Base-by-base conservation (phyloP, 2,329 filamentous ascomycete genomes). In the Stachybotrys echinatus region DNA sequence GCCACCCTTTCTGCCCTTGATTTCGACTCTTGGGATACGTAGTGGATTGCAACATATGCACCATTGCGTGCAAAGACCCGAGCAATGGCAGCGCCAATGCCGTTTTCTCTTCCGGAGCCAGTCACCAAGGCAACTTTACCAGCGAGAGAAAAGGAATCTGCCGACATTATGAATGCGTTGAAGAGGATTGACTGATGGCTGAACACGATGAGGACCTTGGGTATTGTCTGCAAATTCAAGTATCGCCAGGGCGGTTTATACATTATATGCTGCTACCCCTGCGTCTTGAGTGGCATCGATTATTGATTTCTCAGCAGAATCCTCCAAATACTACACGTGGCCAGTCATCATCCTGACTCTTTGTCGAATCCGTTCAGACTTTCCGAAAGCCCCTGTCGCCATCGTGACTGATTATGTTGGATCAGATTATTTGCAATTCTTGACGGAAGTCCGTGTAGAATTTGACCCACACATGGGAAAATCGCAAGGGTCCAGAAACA, bases 91-190 rank as follows among this genome's bases (percentile, higher is more conserved):
- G 69, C 70, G 17, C 70, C 70, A 27, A 73, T 70, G 14, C 67
- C 67, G 47, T 65, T 70, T 31, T 70, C 66, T 22, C 63, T 61
- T 39, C 68, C 67, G 18, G 70, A 73, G 19, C 71, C 71, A 2
- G 71, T 74, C 43, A 73, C 56, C 40, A 74, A 65, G 55, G 69
- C 71, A 2, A 61, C 55, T 53, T 73, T 73, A 49, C 66, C 67
- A 19, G 56, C 55, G 23, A 74, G 66, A 6, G 67, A 69, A 20
- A 55, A 47, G 20, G 45, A 49, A 10, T 55, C 50, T 3, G 22
- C 10, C 12, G 51, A 23, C 53, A 53, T 55, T 43, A 23, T 43
- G 23, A 21, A 14, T 42, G 12, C 23, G 12, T 6, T 20, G 42
- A 43, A 42, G n/a, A 20, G 19, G 21, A 42, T 42, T 43, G 7